Base-by-base conservation (phyloP, 2,329 filamentous ascomycete genomes). In the Aphanocladium album region DNA sequence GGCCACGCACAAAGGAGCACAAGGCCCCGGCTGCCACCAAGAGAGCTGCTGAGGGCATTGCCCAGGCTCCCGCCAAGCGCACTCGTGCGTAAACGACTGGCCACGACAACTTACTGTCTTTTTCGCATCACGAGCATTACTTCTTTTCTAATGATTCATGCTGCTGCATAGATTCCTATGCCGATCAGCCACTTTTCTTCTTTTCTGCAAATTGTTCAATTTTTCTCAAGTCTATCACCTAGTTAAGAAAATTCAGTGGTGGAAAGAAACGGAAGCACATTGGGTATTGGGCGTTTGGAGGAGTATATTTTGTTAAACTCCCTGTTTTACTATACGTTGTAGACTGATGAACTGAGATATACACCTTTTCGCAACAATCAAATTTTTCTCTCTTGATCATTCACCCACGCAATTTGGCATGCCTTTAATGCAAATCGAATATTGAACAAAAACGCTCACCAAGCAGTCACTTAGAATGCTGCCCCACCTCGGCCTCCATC, bases 1-100 rank as follows among this genome's bases (percentile, higher is more conserved):
- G 88, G 88, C 82, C 79, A 64, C 84, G 87, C 61, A 84, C 83
- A 66, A 91, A 91, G 78, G 76, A 72, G 64, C 73, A 66, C 72
- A 62, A 76, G 77, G 62, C 77, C 70, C 63, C 83, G 79, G 74
- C 77, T 76, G 67, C 74, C 25, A 64, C 72, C 53, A 83, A 82
- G 70, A 76, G 79, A 62, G 67, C 69, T 25, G 74, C 67, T 43
- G 73, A 74, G 8, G 68, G 63, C n/a, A 66, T 75, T 21, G 64
- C 66, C 25, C 63, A 71, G 4, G 62, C 67, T 30, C 64, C 67
- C 30, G 61, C 74, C 25, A 77, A 77, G 68, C 73, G 75, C 59
- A 68, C 68, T 47, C 75, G 75, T 25, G 69, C 69, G 49, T 77
- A 64, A 47, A n/a, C 16, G 7, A 43, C 27, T 46, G 41, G 39